Conservation (phyloP, 345 rosid genomes). For the Viola odorata region DNA sequence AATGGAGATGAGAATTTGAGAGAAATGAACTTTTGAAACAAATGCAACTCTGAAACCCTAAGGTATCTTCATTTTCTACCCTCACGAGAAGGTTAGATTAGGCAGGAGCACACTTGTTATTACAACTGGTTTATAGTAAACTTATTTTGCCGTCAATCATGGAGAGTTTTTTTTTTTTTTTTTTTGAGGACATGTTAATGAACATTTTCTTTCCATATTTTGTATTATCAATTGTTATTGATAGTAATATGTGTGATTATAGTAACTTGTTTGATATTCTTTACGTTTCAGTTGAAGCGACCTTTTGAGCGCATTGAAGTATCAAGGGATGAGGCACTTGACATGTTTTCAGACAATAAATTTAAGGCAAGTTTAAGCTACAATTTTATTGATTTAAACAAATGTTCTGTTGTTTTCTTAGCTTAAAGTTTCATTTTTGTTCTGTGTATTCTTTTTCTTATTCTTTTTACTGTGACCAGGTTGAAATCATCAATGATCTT, state of each 20-base stretch:
- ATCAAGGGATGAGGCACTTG: constrained; percentile 77
- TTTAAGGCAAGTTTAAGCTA: constrained; percentile 61
- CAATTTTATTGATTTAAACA: background rate
- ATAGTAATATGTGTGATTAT: background rate
- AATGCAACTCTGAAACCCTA: too few species aligned
- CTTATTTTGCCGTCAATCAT: too few species aligned
- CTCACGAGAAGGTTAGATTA: too few species aligned
- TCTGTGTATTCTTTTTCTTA: background rate
- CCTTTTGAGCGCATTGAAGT: constrained; percentile 98
- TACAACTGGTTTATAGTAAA: too few species aligned
- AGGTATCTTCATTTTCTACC: too few species aligned
- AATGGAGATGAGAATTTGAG: too few species aligned
- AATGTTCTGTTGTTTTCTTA: constrained; percentile 3
- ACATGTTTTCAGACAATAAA: constrained; percentile 79
- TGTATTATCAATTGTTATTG: background rate
- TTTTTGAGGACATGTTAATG: too few species aligned
- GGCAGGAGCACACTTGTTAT: too few species aligned
- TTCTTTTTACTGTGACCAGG: constrained; percentile 38
- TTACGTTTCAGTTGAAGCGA: constrained; percentile 56
- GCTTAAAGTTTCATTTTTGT: background rate
- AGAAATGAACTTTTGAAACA: too few species aligned
- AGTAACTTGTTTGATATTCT: background rate
- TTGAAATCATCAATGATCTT: constrained; percentile 81
- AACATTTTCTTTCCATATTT: background rate
- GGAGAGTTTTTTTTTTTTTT: background rate